These are phyloP conservation scores for Dioscorea alata DNA, from an alignment of 106 monocot species.

Conservation along the genomic window DNA sequence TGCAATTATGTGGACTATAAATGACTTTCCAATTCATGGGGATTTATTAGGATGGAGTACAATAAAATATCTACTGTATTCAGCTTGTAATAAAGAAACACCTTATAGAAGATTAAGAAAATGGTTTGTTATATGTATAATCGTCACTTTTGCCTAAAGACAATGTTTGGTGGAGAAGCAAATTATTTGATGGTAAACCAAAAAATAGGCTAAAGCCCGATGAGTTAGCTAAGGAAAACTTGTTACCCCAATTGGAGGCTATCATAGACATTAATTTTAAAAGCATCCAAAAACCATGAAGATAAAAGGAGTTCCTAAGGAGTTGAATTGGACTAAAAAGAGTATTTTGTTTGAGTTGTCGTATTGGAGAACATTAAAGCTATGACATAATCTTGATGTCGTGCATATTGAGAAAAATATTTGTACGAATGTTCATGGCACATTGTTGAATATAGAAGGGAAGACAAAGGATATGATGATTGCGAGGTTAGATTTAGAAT, in stretches of 20 bases:
- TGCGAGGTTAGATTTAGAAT: background rate
- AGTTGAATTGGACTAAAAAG: background rate
- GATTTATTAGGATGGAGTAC: constrained; percentile 3
- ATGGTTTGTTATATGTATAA: background rate
- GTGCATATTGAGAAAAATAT: background rate
- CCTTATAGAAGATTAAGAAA: no score
- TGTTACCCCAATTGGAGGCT: background rate
- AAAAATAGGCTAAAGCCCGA: background rate
- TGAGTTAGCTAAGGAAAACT: background rate
- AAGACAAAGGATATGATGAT: background rate
- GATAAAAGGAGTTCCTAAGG: background rate
- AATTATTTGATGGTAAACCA: background rate
- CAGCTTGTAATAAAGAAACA: background rate
- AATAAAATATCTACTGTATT: background rate
- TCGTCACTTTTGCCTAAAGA: background rate
- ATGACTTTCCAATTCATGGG: constrained; percentile 10
- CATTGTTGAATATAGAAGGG: background rate
- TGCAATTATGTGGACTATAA: constrained; percentile 6
- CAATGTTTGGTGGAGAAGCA: background rate
- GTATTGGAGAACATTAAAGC: background rate
- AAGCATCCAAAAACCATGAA: background rate
- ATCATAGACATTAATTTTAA: background rate
- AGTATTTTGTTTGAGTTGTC: background rate
- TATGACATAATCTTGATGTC: background rate
- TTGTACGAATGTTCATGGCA: background rate